A percentile compares a stretch with the other conserved stretches of the same genome.
These are phyloP conservation scores for Amylocarpus encephaloides DNA, from an alignment of 2,329 filamentous ascomycete genomes.

Conservation along the genomic window DNA sequence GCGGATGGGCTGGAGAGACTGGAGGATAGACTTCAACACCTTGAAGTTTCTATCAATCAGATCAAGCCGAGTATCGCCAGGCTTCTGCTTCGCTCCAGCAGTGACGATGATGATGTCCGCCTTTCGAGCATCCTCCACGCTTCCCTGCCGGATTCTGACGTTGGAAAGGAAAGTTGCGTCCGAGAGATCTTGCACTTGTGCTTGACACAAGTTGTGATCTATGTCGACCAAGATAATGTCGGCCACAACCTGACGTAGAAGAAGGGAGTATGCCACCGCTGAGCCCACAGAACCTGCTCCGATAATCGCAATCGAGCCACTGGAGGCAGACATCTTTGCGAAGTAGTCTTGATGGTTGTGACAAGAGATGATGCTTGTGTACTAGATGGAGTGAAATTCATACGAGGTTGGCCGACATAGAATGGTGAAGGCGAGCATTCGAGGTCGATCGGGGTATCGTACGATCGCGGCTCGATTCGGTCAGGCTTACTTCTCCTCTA, in stretches of 20 bases:
- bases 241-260: constrained; percentile 42
- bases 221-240: constrained; percentile 50
- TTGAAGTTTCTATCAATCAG: constrained; percentile 42
- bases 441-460: no score
- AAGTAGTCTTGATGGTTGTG: no score
- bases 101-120: constrained; percentile 50
- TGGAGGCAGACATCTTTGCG: constrained; percentile 10
- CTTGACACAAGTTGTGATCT: constrained; percentile 40
- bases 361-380: no score
- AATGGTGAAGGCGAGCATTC: no score
- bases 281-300: constrained; percentile 46
- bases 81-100: constrained; percentile 43
- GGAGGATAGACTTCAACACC: constrained; percentile 26
- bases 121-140: constrained; percentile 41
- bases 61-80: constrained; percentile 37
- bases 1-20: constrained; percentile 42
- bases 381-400: no score
- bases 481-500: no score
- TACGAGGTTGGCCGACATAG: no score
- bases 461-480: no score
- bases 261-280: constrained; percentile 45
- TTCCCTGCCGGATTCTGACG: constrained; percentile 32
- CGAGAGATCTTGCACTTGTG: constrained; percentile 45
- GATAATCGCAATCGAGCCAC: constrained; percentile 39
- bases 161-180: constrained; percentile 43